Conservation (phyloP, 2,329 filamentous ascomycete genomes). For the Nemania abortiva region DNA sequence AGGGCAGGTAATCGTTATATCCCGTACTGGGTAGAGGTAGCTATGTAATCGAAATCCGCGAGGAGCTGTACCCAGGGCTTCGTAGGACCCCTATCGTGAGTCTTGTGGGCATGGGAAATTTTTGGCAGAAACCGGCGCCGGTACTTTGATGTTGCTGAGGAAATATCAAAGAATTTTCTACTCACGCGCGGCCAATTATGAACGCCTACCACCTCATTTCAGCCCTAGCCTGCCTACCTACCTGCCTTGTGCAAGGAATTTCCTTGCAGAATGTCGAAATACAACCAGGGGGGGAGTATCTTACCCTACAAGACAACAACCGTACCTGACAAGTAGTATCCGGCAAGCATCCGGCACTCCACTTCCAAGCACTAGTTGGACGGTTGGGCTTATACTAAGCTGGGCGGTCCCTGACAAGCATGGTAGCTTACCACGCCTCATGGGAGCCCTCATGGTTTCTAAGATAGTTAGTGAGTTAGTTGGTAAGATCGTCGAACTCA, state of each 20-base stretch:
- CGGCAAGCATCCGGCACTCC: slow-evolving; percentile 38
- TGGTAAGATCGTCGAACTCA: slow-evolving; percentile 21
- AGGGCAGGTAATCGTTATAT: background rate
- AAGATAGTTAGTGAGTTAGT: slow-evolving; percentile 15
- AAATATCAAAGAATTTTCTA: background rate
- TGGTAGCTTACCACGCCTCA: slow-evolving; percentile 2
- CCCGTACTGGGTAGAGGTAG: background rate
- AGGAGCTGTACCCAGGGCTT: background rate
- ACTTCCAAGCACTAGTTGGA: slow-evolving; percentile 26
- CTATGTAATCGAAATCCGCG: background rate
- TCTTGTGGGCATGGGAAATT: background rate
- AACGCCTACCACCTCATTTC: slow-evolving; percentile 9
- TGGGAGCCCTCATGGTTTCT: slow-evolving; percentile 14
- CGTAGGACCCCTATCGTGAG: background rate
- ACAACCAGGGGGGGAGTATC: background rate
- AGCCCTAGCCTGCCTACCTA: slow-evolving; percentile 16
- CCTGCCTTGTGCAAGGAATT: background rate
- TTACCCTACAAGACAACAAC: background rate
- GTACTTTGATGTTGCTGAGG: background rate
- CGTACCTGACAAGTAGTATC: slow-evolving; percentile 21
- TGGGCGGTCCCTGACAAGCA: slow-evolving; percentile 28
- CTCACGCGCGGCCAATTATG: background rate
- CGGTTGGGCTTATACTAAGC: slow-evolving; percentile 23
- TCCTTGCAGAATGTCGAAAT: background rate
- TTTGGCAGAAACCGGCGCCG: background rate